Evolutionary conservation across 2,329 filamentous ascomycete genomes (phyloP).

Genomic region (Alternaria brassicae): DNA sequence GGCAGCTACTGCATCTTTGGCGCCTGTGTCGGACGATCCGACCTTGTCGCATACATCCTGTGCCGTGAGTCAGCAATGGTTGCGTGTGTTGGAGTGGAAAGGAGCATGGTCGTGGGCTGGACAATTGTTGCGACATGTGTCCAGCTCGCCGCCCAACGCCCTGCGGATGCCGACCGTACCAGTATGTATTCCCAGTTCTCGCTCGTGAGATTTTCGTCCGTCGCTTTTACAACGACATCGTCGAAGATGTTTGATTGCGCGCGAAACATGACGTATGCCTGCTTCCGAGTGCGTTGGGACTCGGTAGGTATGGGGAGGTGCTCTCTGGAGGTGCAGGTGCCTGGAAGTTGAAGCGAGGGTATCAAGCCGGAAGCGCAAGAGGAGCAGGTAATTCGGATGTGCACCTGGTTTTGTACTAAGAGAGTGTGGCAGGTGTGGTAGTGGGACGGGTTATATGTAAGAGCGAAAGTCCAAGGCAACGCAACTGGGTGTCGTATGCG

Average conservation of each 20-base stretch:
- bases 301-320: background rate
- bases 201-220: conserved; percentile 96
- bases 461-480: conserved; percentile 7
- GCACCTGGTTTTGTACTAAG: background rate
- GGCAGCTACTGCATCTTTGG: conserved; percentile 85
- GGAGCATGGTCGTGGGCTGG: background rate
- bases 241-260: conserved; percentile 72
- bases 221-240: conserved; percentile 80
- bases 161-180: conserved; percentile 46
- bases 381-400: background rate
- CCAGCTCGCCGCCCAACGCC: background rate
- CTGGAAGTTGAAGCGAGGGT: background rate
- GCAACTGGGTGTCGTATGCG: conserved; percentile 24
- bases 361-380: background rate
- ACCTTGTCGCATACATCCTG: conserved; percentile 69
- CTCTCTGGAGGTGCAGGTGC: conserved; percentile 13
- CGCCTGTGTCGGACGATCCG: conserved; percentile 59
- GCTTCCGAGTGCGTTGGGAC: background rate
- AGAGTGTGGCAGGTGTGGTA: background rate
- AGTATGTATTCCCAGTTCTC: conserved; percentile 76
- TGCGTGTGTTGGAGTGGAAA: background rate
- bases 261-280: conserved; percentile 54
- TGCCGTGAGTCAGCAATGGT: conserved; percentile 20
- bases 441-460: conserved; percentile 2
- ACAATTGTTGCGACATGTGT: background rate